A percentile compares a stretch with the other conserved stretches of the same genome.
phyloP scores from a whole-genome alignment of 129 eudicot genomes.

The Centrapalus pauciflorus region DNA sequence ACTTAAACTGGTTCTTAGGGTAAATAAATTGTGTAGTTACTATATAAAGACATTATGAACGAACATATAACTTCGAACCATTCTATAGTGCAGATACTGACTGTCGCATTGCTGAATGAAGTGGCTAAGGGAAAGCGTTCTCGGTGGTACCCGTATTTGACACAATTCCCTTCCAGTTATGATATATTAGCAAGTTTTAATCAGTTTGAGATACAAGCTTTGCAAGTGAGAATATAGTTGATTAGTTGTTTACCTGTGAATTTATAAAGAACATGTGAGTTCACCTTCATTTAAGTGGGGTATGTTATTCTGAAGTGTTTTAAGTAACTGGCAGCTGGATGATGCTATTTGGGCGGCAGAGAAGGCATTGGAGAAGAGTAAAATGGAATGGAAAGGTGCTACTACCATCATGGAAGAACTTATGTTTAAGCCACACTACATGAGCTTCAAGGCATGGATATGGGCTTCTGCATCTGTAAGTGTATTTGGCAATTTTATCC shows the following conservation, averaged over 20 bases:
- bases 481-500: neutral
- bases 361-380: slow-evolving; percentile 51
- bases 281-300: neutral
- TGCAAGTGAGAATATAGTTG: slow-evolving; percentile 51
- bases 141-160: slow-evolving; percentile 73
- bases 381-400: slow-evolving; percentile 63
- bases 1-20: too few relatives aligned
- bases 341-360: slow-evolving; percentile 90
- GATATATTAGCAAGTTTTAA: slow-evolving; percentile 70
- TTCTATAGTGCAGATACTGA: slow-evolving; percentile 46
- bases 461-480: slow-evolving; percentile 98
- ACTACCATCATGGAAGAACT: slow-evolving; percentile 50
- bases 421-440: slow-evolving; percentile 50
- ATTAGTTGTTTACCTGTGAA: neutral
- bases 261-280: neutral
- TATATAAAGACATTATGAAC: neutral
- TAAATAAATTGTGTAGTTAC: neutral
- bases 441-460: slow-evolving; percentile 78
- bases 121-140: slow-evolving; percentile 60
- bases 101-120: slow-evolving; percentile 61
- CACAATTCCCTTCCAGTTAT: slow-evolving; percentile 68
- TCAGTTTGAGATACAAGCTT: slow-evolving; percentile 65
- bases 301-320: slow-evolving; percentile 26
- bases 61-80: neutral
- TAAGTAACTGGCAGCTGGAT: slow-evolving; percentile 59